phyloP scores from a whole-genome alignment of 768 basidiomycete species.

The Naematelia encephala region DNA sequence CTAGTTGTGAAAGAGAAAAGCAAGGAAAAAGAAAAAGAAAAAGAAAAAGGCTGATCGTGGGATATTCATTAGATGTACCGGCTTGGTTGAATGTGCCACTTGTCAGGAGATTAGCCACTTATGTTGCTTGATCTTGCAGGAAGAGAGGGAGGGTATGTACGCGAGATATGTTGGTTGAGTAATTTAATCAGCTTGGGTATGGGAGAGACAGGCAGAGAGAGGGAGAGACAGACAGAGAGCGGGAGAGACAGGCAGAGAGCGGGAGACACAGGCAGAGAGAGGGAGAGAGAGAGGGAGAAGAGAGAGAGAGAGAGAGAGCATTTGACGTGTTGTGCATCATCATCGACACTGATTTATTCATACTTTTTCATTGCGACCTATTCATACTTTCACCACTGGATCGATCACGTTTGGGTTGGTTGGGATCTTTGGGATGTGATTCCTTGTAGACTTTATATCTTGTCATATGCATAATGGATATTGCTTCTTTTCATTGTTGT shows the following conservation, averaged over 20 bases:
- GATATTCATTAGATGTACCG: conserved; percentile 47
- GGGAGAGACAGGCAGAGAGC: too few species aligned
- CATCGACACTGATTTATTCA: not conserved
- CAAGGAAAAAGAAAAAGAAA: not conserved
- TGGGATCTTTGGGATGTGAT: too few species aligned
- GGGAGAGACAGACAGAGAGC: too few species aligned
- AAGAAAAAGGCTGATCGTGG: conserved; percentile 5
- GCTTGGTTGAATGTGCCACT: conserved; percentile 44
- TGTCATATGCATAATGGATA: not conserved
- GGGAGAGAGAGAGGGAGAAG: not conserved
- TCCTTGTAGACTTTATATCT: not conserved
- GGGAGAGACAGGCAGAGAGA: too few species aligned
- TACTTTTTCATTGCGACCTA: too few species aligned
- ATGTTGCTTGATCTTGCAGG: conserved; percentile 15
- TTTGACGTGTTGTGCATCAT: not conserved
- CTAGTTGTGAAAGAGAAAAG: not conserved
- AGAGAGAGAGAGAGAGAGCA: not conserved
- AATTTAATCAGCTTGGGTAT: too few species aligned
- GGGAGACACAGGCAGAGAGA: not conserved
- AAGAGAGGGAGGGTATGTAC: not conserved
- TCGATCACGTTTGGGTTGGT: too few species aligned
- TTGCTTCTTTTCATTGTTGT: not conserved
- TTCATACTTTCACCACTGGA: too few species aligned
- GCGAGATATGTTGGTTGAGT: too few species aligned
- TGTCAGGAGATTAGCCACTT: conserved; percentile 41